Percentiles rank a stretch among this genome's conserved stretches.
Evolutionary conservation across 73 alveolate species (phyloP).

Genomic region (Uronychia binucleata): DNA sequence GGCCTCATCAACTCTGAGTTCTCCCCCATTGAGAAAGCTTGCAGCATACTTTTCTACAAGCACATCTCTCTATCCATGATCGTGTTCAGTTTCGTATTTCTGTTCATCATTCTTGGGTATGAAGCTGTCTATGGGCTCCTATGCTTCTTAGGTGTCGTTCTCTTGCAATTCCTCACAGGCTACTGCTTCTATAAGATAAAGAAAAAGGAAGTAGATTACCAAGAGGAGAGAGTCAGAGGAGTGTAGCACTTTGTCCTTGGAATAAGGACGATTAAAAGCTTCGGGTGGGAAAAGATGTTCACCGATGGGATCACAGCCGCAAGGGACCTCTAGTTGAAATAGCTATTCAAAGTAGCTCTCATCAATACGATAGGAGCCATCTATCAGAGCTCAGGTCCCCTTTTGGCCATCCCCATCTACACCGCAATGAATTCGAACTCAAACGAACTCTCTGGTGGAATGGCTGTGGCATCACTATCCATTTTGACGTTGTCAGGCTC

Average conservation of each 20-base stretch:
- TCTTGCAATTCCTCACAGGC: background rate
- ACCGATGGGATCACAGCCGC: background rate
- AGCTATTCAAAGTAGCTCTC: background rate
- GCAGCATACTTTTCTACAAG: background rate
- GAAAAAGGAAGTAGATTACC: background rate
- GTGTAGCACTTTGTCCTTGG: conserved; percentile 8
- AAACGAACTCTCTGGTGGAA: background rate
- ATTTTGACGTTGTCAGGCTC: background rate
- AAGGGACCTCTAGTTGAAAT: background rate
- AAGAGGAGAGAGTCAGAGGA: background rate
- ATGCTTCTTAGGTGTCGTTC: background rate
- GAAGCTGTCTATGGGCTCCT: background rate
- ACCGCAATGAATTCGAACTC: background rate
- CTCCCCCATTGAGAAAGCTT: background rate
- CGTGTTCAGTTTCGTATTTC: background rate
- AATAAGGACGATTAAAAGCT: conserved; percentile 26
- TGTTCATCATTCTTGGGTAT: background rate
- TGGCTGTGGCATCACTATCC: background rate
- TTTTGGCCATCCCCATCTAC: background rate
- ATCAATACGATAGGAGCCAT: background rate
- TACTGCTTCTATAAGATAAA: background rate
- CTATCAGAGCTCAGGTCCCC: background rate
- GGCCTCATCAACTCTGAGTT: background rate
- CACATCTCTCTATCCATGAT: background rate
- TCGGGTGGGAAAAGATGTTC: conserved; percentile 26